These are phyloP conservation scores for Aureobasidium sp. DNA, from an alignment of 2,329 filamentous ascomycete genomes.

Conservation along the genomic window DNA sequence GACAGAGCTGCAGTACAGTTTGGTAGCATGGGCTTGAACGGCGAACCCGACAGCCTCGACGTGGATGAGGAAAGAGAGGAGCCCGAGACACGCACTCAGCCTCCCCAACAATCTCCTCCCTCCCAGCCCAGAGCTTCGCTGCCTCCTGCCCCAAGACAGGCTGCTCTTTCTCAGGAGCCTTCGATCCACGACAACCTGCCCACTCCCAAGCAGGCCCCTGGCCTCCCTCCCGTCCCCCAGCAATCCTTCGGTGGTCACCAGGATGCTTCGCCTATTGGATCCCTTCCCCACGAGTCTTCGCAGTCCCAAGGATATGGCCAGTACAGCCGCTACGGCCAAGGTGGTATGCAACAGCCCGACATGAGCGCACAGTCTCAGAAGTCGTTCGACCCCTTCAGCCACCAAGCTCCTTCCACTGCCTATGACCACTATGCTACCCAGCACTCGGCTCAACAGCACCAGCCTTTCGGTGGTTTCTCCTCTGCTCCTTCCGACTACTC, in stretches of 20 bases:
- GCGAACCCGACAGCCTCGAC: slow-evolving; percentile 59
- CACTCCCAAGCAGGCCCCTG: slow-evolving; percentile 53
- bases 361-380: slow-evolving; percentile 59
- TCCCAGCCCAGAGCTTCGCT: slow-evolving; percentile 78
- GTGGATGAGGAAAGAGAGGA: slow-evolving; percentile 93
- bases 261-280: slow-evolving; percentile 37
- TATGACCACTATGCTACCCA: slow-evolving; percentile 42
- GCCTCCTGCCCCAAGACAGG: slow-evolving; percentile 57
- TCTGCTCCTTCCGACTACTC: slow-evolving; percentile 73
- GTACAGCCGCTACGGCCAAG: slow-evolving; percentile 62
- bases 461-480: slow-evolving; percentile 57
- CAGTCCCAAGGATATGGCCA: slow-evolving; percentile 48
- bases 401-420: slow-evolving; percentile 52
- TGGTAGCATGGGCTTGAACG: slow-evolving; percentile 86
- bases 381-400: slow-evolving; percentile 77
- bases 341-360: slow-evolving; percentile 45
- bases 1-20: slow-evolving; percentile 92
- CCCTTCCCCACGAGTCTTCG: slow-evolving; percentile 42
- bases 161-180: slow-evolving; percentile 32
- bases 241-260: slow-evolving; percentile 32
- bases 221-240: slow-evolving; percentile 52
- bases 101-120: slow-evolving; percentile 85
- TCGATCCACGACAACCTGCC: slow-evolving; percentile 34
- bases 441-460: slow-evolving; percentile 51
- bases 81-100: slow-evolving; percentile 86